These are phyloP conservation scores for Oryza brachyantha DNA, from an alignment of 176 grass and related monocot species.

Conservation along the genomic window DNA sequence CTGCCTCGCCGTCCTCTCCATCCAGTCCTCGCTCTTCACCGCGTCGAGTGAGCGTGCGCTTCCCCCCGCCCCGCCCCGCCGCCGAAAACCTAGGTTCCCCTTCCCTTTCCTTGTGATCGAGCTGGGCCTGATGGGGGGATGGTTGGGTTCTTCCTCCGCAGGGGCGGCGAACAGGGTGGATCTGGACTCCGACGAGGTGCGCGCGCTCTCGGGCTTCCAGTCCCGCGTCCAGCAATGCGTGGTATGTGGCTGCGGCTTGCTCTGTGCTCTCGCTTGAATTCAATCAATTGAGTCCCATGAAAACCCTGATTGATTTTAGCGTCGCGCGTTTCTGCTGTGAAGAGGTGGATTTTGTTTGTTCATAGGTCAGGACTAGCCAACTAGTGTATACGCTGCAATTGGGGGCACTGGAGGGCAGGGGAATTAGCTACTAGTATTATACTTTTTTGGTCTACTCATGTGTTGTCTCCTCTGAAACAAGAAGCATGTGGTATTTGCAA, in stretches of 20 bases:
- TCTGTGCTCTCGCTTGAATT: not conserved
- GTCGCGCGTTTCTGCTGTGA: not conserved
- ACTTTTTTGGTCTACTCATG: not conserved
- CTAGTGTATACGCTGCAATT: not conserved
- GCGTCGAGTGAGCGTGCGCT: slow-evolving; percentile 28
- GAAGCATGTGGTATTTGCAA: not conserved
- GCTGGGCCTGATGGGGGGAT: not conserved
- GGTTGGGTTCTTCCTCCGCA: not conserved
- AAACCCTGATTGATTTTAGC: not conserved
- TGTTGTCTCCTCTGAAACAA: not conserved
- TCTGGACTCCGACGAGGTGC: slow-evolving; percentile 51
- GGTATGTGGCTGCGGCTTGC: slow-evolving; percentile 29
- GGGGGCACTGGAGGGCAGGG: not conserved
- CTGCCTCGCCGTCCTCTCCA: slow-evolving; percentile 72
- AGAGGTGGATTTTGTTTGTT: not conserved
- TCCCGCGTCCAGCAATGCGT: slow-evolving; percentile 83
- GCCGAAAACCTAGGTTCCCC: not conserved
- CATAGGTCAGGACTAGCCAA: not conserved
- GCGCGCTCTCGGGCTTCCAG: slow-evolving; percentile 67
- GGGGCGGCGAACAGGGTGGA: slow-evolving; percentile 40
- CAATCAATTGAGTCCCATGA: not conserved
- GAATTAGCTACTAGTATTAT: too few relatives aligned
- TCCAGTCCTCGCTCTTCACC: slow-evolving; percentile 85
- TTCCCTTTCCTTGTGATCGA: not conserved
- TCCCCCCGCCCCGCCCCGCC: not conserved